Conservation (phyloP, 495 filamentous ascomycete genomes). For the Penicillium pulvis region DNA sequence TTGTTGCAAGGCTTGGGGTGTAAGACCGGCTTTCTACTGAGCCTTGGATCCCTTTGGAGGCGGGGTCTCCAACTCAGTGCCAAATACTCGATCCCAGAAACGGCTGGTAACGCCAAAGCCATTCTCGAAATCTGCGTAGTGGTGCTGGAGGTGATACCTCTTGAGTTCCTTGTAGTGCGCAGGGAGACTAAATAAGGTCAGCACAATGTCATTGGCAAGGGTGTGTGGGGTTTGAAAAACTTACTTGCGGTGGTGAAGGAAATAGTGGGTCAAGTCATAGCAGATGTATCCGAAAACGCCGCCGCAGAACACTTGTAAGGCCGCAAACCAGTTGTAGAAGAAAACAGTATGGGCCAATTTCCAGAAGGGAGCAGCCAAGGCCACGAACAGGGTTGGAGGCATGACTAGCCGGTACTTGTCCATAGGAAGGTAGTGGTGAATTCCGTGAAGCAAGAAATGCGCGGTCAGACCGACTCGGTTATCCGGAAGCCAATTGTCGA, state of each 20-base stretch:
- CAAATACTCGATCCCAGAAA: constrained; percentile 94
- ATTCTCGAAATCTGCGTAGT: constrained; percentile 94
- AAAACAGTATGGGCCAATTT: constrained; percentile 85
- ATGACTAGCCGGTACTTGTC: constrained; percentile 96
- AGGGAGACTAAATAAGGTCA: constrained; percentile 60
- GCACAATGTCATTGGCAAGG: background rate
- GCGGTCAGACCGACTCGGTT: constrained; percentile 84
- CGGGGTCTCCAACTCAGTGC: constrained; percentile 69
- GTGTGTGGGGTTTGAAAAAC: constrained; percentile 25
- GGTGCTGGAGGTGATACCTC: constrained; percentile 95
- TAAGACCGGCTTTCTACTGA: constrained; percentile 39
- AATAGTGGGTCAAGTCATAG: constrained; percentile 98
- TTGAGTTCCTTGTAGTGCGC: constrained; percentile 85
- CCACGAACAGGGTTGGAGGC: constrained; percentile 87
- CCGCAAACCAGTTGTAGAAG: constrained; percentile 82
- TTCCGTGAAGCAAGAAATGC: constrained; percentile 94
- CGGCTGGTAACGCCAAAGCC: constrained; percentile 98
- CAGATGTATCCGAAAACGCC: constrained; percentile 94
- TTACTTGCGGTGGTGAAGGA: constrained; percentile 95
- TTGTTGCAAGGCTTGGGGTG: background rate
- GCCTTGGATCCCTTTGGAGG: constrained; percentile 56
- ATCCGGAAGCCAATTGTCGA: constrained; percentile 90
- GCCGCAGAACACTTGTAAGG: constrained; percentile 76
- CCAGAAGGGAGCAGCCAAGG: constrained; percentile 89
- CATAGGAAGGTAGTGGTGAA: constrained; percentile 99